Conservation (phyloP, 805 yeast genomes). For the Naumovozyma castellii region DNA sequence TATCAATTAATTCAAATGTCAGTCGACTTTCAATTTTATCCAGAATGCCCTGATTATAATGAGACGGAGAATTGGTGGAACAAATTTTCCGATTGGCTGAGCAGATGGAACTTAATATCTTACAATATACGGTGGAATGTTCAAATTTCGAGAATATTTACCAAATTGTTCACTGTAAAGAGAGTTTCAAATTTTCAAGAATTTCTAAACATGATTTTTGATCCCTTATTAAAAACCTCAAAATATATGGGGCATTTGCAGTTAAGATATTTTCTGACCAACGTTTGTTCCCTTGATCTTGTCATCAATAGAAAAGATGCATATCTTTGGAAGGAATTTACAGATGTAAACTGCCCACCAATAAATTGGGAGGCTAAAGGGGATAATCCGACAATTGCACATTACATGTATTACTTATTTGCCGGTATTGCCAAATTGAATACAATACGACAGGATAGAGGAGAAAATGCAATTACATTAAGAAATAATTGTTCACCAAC, state of each 20-base stretch:
- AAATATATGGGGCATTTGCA: constrained; percentile 16
- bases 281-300: constrained; percentile 29
- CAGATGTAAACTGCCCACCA: constrained; percentile 13
- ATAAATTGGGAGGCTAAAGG: constrained; percentile 25
- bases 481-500: constrained; percentile 19
- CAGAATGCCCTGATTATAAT: background rate
- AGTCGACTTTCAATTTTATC: constrained; percentile 25
- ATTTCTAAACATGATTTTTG: constrained; percentile 27
- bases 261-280: constrained; percentile 23
- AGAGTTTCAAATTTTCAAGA: constrained; percentile 27
- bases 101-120: constrained; percentile 31
- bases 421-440: constrained; percentile 17
- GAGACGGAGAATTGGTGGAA: constrained; percentile 25
- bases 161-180: constrained; percentile 15
- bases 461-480: constrained; percentile 16
- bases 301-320: constrained; percentile 18
- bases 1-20: constrained; percentile 33
- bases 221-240: constrained; percentile 26
- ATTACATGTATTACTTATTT: constrained; percentile 32
- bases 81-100: constrained; percentile 30
- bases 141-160: constrained; percentile 27
- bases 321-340: constrained; percentile 22
- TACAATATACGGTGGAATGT: constrained; percentile 35
- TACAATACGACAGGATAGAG: constrained; percentile 7
- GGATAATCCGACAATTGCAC: constrained; percentile 34